phyloP scores from a whole-genome alignment of 495 filamentous ascomycete genomes.

The Antarctomyces pellizariae region DNA sequence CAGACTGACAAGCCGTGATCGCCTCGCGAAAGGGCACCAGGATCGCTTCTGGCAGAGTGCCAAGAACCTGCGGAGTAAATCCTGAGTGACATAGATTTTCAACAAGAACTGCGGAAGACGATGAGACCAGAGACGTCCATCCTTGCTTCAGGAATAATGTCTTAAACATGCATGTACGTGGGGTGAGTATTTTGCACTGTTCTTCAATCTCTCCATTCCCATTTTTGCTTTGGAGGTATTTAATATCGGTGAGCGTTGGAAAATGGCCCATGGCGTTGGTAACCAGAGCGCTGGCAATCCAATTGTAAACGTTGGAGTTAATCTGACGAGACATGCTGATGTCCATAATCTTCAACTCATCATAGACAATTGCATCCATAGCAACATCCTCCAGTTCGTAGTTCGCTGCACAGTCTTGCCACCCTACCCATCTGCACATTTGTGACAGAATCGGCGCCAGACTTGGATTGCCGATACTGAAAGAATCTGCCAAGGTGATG shows the following conservation, averaged over 20 bases:
- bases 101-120: constrained; percentile 23
- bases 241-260: constrained; percentile 32
- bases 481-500: constrained; percentile 30
- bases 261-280: constrained; percentile 22
- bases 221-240: too few relatives aligned
- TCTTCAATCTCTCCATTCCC: too few relatives aligned
- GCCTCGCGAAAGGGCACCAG: constrained; percentile 57
- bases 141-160: too few relatives aligned
- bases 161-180: constrained; percentile 41
- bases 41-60: constrained; percentile 67
- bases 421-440: constrained; percentile 64
- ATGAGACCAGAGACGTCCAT: too few relatives aligned
- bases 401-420: constrained; percentile 45
- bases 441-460: constrained; percentile 55
- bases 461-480: constrained; percentile 24
- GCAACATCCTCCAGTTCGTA: constrained; percentile 48
- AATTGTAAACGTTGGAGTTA: too few relatives aligned
- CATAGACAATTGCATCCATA: constrained; percentile 7
- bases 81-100: constrained; percentile 36
- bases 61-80: constrained; percentile 32
- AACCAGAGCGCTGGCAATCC: constrained; percentile 44
- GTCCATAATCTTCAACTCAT: too few relatives aligned
- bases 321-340: too few relatives aligned
- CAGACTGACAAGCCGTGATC: constrained; percentile 58
- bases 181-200: constrained; percentile 18